phyloP scores from a whole-genome alignment of 1,284 basidiomycete species.

The Entoloma clypeatum region DNA sequence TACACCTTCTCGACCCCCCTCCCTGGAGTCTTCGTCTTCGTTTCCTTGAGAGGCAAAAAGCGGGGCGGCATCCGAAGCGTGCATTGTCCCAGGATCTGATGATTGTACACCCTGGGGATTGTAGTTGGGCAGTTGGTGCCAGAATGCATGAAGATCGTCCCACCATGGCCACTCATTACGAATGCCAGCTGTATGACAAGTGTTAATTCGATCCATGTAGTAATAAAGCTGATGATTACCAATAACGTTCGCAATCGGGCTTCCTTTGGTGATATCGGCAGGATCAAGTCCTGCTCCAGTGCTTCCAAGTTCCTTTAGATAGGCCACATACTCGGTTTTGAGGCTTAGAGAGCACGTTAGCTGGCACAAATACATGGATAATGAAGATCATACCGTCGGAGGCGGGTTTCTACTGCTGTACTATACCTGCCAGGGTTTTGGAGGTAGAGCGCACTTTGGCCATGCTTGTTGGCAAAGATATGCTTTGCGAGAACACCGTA shows the following conservation, averaged over 20 bases:
- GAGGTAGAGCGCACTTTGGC: slow-evolving; percentile 12
- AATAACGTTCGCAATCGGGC: slow-evolving; percentile 15
- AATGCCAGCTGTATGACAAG: slow-evolving; percentile 5
- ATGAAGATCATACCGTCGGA: slow-evolving; percentile 14
- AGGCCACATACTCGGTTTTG: slow-evolving; percentile 14
- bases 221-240: slow-evolving; percentile 10
- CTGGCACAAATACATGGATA: neutral
- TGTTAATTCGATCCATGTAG: neutral
- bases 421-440: slow-evolving; percentile 14
- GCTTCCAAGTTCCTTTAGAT: slow-evolving; percentile 13
- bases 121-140: slow-evolving; percentile 22
- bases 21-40: neutral
- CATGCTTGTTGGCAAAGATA: slow-evolving; percentile 16
- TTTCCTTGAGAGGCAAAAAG: slow-evolving; percentile 7
- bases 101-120: slow-evolving; percentile 18
- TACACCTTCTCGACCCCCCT: neutral
- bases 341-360: slow-evolving; percentile 12
- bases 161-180: slow-evolving; percentile 19
- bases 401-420: slow-evolving; percentile 18
- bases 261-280: slow-evolving; percentile 9
- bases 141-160: slow-evolving; percentile 22
- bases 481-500: slow-evolving; percentile 17
- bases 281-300: slow-evolving; percentile 20
- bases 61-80: slow-evolving; percentile 11
- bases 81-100: slow-evolving; percentile 17